These are phyloP conservation scores for Neonectria hederae DNA, from an alignment of 2,329 filamentous ascomycete species.

Conservation along the genomic window DNA sequence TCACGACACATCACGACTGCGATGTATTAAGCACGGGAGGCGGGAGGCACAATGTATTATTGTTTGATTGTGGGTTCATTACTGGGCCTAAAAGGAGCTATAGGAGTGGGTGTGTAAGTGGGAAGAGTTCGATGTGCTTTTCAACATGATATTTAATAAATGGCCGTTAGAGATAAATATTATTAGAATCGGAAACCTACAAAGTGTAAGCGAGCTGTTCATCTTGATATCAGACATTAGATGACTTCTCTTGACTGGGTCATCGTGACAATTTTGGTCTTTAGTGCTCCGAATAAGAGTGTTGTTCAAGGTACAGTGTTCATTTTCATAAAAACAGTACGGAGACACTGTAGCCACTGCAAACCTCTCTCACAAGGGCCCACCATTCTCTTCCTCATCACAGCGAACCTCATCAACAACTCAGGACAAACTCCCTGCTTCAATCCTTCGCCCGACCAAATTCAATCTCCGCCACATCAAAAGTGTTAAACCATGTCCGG, in stretches of 20 bases:
- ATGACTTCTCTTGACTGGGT: background rate
- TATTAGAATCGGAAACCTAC: background rate
- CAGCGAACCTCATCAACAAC: background rate
- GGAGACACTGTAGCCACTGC: background rate
- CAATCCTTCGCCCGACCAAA: background rate
- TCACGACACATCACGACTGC: background rate
- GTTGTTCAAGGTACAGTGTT: background rate
- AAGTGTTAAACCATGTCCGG: conserved; percentile 27
- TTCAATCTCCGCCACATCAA: background rate
- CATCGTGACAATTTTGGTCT: background rate
- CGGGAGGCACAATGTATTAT: background rate
- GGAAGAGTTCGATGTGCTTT: background rate
- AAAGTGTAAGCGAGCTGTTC: background rate
- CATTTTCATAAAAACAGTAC: background rate
- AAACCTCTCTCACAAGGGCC: conserved; percentile 1
- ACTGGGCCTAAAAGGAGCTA: background rate
- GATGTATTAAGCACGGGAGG: background rate
- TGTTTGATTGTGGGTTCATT: background rate
- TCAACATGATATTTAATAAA: background rate
- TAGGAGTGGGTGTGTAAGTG: background rate
- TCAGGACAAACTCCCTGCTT: background rate
- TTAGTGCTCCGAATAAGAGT: too few species aligned
- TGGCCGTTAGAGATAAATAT: background rate
- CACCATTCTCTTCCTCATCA: background rate
- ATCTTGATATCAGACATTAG: background rate